Percentiles rank a stretch among this genome's conserved stretches.
These are phyloP conservation scores for Metarhizium sp. DNA, from an alignment of 2,329 filamentous ascomycete genomes.

Conservation along the genomic window DNA sequence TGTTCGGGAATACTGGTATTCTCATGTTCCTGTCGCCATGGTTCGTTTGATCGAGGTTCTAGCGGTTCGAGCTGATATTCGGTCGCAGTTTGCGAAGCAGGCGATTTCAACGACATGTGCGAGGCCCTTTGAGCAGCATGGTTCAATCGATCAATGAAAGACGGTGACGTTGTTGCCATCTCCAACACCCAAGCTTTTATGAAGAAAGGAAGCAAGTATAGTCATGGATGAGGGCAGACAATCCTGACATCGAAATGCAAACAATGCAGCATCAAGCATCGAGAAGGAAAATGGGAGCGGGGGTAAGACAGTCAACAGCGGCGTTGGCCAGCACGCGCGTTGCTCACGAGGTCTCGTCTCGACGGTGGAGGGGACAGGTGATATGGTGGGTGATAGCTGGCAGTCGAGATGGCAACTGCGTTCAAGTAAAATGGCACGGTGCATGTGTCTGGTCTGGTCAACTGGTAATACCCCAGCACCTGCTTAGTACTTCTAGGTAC, in stretches of 20 bases:
- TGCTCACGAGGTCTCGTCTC: not conserved
- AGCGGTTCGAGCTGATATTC: conserved; percentile 31
- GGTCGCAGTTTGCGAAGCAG: conserved; percentile 15
- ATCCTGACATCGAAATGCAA: not conserved
- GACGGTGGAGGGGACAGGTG: not conserved
- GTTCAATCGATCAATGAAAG: conserved; percentile 18
- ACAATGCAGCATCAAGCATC: not conserved
- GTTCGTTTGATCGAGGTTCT: conserved; percentile 25
- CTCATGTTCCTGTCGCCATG: conserved; percentile 6
- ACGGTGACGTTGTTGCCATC: conserved; percentile 13
- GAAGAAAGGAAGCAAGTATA: not conserved
- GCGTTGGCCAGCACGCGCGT: not conserved
- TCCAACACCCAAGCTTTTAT: not conserved
- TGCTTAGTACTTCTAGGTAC: too few species aligned
- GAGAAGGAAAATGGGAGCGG: not conserved
- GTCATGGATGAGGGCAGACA: not conserved
- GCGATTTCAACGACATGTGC: conserved; percentile 17
- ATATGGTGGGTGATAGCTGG: not conserved
- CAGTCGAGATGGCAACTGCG: too few species aligned
- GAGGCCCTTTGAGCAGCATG: conserved; percentile 15
- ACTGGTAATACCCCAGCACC: too few species aligned
- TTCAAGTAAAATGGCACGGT: too few species aligned
- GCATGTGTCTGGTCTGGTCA: too few species aligned
- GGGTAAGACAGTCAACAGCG: not conserved
- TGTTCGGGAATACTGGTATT: not conserved